Percentiles rank a stretch among this genome's conserved stretches.
These are phyloP conservation scores for Hymenotorrendiella dingleyae DNA, from an alignment of 2,329 filamentous ascomycete species.

Conservation along the genomic window DNA sequence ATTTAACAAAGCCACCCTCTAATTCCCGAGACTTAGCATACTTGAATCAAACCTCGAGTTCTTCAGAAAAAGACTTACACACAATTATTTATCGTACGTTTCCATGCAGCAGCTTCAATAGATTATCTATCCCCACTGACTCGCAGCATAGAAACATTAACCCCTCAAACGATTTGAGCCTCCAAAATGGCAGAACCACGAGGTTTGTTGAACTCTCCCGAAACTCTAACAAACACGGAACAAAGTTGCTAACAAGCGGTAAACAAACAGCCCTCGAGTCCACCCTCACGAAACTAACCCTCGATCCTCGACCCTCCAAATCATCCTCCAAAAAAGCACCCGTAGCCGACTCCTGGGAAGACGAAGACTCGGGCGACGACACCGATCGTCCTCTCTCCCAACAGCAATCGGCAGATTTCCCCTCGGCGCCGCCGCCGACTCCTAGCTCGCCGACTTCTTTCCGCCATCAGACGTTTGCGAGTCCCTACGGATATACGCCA, in stretches of 20 bases:
- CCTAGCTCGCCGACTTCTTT: slow-evolving; percentile 49
- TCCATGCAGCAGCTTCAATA: not conserved
- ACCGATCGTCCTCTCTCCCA: slow-evolving; percentile 21
- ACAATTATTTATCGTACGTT: too few species aligned
- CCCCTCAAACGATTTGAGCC: not conserved
- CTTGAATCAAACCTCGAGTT: not conserved
- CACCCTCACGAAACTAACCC: slow-evolving; percentile 24
- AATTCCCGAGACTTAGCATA: too few species aligned
- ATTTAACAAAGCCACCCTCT: too few species aligned
- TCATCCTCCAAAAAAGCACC: slow-evolving; percentile 26
- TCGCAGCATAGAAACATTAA: not conserved
- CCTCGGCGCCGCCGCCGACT: slow-evolving; percentile 59
- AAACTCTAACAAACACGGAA: too few species aligned
- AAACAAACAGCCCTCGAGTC: slow-evolving; percentile 21
- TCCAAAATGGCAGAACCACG: slow-evolving; percentile 18
- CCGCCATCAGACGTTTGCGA: slow-evolving; percentile 13
- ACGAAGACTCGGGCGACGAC: slow-evolving; percentile 45
- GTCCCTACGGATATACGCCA: slow-evolving; percentile 20
- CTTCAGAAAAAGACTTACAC: not conserved
- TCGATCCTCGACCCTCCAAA: slow-evolving; percentile 22
- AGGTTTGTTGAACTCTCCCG: slow-evolving; percentile 10
- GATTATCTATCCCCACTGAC: not conserved
- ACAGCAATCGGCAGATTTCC: slow-evolving; percentile 28
- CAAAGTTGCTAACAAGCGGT: too few species aligned
- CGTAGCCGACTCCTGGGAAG: slow-evolving; percentile 71